phyloP scores from a whole-genome alignment of 768 basidiomycete genomes.

The Tulasnella sp. region DNA sequence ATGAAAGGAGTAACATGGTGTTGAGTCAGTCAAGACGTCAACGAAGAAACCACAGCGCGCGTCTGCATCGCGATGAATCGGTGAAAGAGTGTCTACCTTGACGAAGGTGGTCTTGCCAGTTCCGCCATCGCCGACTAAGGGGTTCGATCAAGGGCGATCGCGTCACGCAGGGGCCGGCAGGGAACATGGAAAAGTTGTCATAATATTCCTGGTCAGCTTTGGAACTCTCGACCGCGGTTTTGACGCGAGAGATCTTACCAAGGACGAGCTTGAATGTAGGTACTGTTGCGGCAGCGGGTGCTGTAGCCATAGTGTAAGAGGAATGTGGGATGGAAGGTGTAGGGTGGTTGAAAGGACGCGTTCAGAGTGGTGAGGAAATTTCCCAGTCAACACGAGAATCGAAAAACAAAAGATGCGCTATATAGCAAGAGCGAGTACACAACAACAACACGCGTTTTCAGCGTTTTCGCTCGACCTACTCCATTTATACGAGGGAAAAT shows the following conservation, averaged over 20 bases:
- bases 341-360: not conserved
- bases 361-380: constrained; percentile 10
- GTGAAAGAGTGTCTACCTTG: constrained; percentile 57
- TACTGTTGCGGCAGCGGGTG: constrained; percentile 32
- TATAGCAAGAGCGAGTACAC: not conserved
- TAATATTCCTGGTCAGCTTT: constrained; percentile 6
- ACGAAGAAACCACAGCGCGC: not conserved
- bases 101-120: constrained; percentile 98
- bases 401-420: not conserved
- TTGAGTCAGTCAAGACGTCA: constrained; percentile 16
- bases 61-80: constrained; percentile 29
- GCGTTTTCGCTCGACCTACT: not conserved
- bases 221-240: constrained; percentile 25
- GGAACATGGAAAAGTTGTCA: constrained; percentile 21
- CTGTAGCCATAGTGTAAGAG: constrained; percentile 4
- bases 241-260: constrained; percentile 48
- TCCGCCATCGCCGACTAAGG: constrained; percentile 86
- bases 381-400: constrained; percentile 16
- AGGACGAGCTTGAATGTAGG: constrained; percentile 99
- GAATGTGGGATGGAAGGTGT: not conserved
- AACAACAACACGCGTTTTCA: not conserved
- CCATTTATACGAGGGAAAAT: not conserved
- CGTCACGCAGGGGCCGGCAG: constrained; percentile 22
- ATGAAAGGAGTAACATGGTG: constrained; percentile 40
- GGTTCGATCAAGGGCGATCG: constrained; percentile 18